These are phyloP conservation scores for Chaetomiaceae sp. DNA, from an alignment of 2,329 filamentous ascomycete species.

Conservation along the genomic window DNA sequence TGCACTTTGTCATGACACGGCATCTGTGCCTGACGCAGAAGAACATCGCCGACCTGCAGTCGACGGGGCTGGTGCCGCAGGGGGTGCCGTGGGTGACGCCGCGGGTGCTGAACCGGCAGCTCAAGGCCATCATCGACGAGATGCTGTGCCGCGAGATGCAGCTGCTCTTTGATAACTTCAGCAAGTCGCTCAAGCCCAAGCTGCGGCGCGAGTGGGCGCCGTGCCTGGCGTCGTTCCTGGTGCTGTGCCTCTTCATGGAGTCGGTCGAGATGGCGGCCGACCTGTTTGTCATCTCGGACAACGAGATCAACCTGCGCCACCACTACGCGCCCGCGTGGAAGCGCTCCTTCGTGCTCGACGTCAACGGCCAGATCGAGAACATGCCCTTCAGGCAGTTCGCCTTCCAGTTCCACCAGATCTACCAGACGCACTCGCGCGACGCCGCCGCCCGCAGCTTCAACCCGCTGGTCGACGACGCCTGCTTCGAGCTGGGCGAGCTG, in stretches of 20 bases:
- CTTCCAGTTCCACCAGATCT: constrained; percentile 57
- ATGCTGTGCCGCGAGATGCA: constrained; percentile 49
- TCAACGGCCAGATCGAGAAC: constrained; percentile 51
- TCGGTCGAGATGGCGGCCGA: constrained; percentile 51
- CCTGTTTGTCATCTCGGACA: constrained; percentile 47
- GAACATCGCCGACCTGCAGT: constrained; percentile 39
- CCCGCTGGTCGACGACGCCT: constrained; percentile 45
- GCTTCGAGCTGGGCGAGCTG: constrained; percentile 41
- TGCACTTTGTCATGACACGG: constrained; percentile 54
- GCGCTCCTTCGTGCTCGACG: constrained; percentile 42
- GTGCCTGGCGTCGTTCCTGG: constrained; percentile 52
- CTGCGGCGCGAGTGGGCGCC: constrained; percentile 51
- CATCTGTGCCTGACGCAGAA: constrained; percentile 49
- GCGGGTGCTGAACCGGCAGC: constrained; percentile 51
- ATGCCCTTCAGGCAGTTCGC: constrained; percentile 58
- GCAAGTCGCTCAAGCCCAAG: constrained; percentile 51
- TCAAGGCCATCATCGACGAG: constrained; percentile 55
- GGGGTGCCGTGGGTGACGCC: constrained; percentile 45
- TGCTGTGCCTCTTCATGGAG: constrained; percentile 57
- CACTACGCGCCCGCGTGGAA: constrained; percentile 35
- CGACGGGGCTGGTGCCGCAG: constrained; percentile 41
- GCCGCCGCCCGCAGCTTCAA: constrained; percentile 49
- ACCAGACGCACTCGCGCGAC: constrained; percentile 52
- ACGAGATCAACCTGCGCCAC: constrained; percentile 44
- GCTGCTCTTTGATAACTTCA: constrained; percentile 49